Evolutionary conservation across 129 eudicot genomes (phyloP), one percentile per base, ranked within the genome.

Genomic region (Apium graveolens): DNA sequence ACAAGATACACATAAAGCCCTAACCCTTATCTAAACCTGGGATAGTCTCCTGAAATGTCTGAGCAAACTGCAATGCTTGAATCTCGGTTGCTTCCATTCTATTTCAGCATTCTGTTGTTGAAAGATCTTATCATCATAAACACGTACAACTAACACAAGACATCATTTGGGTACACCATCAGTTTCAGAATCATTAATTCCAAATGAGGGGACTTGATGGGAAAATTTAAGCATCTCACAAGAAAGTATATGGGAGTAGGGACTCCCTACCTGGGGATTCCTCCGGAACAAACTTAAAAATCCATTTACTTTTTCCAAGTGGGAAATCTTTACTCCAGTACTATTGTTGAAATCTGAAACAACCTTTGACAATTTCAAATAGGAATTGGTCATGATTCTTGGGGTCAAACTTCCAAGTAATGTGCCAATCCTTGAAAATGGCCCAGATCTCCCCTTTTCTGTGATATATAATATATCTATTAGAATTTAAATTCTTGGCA

Each of bases 401-500:
- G 3, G 91, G 86, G 69, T 86, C 80, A 24, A 63, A 78, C 68
- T 84, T 85, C 99, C 99, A 96, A 16, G 78, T 82, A 35, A 90
- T 82, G 84, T 96, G 87, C 97, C 99, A 92, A 60, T 89, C 85
- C 84, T 85, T 87, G 68, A 80, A 89, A 31, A 96, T 83, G 34
- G 97, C 99, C 99, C 97, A 96, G 14, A 80, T 86, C 79, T 96
- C 97, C 60, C 97, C 97, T 41, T 75, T 81, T 66, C 82, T 89
- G 16, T 97, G 99, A 69, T 84, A 78, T 74, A 96, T 80, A 57
- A 32, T 7, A 73, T 77, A 76, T 5, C 89, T 74, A 57, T 73
- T 73, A 75, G 84, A 78, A 60, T 72, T 78, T 32, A 11, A 83
- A 44, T 87, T 89, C 49, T 82, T 71, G 72, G 48, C 81, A 34